phyloP scores from a whole-genome alignment of 176 grass and related monocot species.

The Cenchrus fungigraminus region DNA sequence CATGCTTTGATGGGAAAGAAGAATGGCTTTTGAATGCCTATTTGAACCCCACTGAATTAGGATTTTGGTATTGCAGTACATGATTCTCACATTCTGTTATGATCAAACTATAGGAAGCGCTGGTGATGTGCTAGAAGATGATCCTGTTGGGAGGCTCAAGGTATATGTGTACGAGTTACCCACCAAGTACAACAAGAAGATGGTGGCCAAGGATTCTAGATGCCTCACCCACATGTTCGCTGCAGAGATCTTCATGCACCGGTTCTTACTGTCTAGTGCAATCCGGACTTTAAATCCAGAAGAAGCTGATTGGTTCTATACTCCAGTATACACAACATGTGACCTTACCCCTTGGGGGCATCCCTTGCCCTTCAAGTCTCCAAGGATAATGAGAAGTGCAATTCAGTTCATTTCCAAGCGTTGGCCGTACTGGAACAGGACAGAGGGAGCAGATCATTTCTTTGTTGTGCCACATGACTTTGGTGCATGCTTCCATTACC shows the following conservation, averaged over 20 bases:
- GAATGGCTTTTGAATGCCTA: background rate
- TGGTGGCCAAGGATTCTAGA: conserved; percentile 68
- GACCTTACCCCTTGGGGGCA: conserved; percentile 68
- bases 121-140: conserved; percentile 80
- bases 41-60: background rate
- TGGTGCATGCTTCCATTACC: conserved; percentile 74
- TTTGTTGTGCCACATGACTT: conserved; percentile 69
- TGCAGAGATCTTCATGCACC: conserved; percentile 80
- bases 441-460: conserved; percentile 64
- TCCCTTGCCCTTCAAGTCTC: conserved; percentile 78
- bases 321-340: conserved; percentile 67
- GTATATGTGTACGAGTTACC: conserved; percentile 71
- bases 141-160: conserved; percentile 75
- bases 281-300: conserved; percentile 65
- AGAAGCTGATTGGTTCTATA: conserved; percentile 82
- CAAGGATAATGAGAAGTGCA: conserved; percentile 71
- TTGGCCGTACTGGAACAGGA: conserved; percentile 78
- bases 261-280: conserved; percentile 61
- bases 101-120: conserved; percentile 51
- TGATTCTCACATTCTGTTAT: background rate
- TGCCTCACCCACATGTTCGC: conserved; percentile 83
- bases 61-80: background rate
- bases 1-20: background rate
- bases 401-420: conserved; percentile 59
- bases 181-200: conserved; percentile 76